Evolutionary conservation across 2,329 filamentous ascomycete genomes (phyloP).

Genomic region (Colletotrichum tropicale): DNA sequence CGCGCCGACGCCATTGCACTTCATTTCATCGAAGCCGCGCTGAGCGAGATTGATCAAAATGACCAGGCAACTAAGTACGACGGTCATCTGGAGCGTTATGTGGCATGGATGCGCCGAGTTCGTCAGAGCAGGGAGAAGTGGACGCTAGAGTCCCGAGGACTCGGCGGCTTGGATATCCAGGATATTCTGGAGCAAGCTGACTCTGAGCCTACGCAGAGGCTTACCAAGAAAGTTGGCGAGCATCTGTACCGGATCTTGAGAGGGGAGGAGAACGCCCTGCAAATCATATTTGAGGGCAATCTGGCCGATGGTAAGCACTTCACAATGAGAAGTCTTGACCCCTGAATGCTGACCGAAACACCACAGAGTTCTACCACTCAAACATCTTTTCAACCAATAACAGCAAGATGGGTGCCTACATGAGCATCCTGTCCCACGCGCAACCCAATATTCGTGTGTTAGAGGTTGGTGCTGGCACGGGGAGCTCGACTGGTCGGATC

Average conservation of each 20-base stretch:
- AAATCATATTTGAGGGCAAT: not conserved
- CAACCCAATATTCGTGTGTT: slow-evolving; percentile 33
- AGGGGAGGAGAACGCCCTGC: not conserved
- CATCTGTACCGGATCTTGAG: not conserved
- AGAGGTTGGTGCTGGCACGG: slow-evolving; percentile 44
- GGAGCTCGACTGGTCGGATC: slow-evolving; percentile 38
- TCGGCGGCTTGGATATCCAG: not conserved
- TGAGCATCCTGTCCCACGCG: slow-evolving; percentile 25
- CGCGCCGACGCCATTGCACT: not conserved
- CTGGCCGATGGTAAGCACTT: not conserved
- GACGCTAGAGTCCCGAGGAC: not conserved
- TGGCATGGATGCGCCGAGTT: not conserved
- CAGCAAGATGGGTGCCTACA: not conserved
- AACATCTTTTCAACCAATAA: not conserved
- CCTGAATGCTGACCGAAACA: not conserved
- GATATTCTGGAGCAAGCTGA: not conserved
- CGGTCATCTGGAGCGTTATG: not conserved
- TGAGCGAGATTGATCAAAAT: not conserved
- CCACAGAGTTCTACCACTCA: not conserved
- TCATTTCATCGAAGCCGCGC: not conserved
- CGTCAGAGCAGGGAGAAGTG: not conserved
- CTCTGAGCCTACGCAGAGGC: not conserved
- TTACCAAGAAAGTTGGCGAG: not conserved
- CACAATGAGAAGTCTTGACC: not conserved
- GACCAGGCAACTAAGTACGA: not conserved